Evolutionary conservation across 805 yeast genomes (phyloP).

Genomic region (Sugiyamaella mastotermitis): DNA sequence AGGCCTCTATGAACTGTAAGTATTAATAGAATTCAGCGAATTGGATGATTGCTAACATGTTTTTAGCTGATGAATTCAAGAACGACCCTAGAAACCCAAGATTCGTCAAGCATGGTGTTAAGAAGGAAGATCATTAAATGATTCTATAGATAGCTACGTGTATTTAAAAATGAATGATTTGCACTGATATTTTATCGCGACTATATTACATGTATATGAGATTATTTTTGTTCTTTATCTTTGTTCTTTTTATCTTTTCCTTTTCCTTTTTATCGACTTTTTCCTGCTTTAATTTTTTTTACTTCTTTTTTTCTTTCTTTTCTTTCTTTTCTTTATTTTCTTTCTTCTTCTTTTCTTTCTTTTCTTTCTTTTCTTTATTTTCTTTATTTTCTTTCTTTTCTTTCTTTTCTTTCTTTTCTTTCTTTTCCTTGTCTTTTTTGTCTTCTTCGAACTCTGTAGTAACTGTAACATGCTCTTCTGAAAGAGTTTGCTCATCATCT

Average conservation of each 20-base stretch:
- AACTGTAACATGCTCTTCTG: slow-evolving; percentile 8
- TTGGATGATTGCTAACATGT: slow-evolving; percentile 5
- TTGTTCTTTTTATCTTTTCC: slow-evolving; percentile 14
- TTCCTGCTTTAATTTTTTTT: slow-evolving; percentile 9
- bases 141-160: background rate
- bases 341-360: slow-evolving; percentile 16
- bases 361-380: slow-evolving; percentile 16
- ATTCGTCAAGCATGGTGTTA: slow-evolving; percentile 52
- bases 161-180: too few species aligned
- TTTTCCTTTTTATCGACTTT: slow-evolving; percentile 12
- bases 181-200: too few species aligned
- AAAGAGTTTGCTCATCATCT: slow-evolving; percentile 10
- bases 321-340: slow-evolving; percentile 12
- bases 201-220: too few species aligned
- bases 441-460: slow-evolving; percentile 8
- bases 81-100: slow-evolving; percentile 97
- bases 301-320: slow-evolving; percentile 11
- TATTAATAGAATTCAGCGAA: background rate
- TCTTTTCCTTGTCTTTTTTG: slow-evolving; percentile 4
- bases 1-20: slow-evolving; percentile 61
- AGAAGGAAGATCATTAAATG: slow-evolving; percentile 26
- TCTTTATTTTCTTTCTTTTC: slow-evolving; percentile 12
- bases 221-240: slow-evolving; percentile 15
- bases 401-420: slow-evolving; percentile 9
- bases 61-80: slow-evolving; percentile 70